Evolutionary conservation across 345 rosid species (phyloP).

Genomic region (Gossypium mustelinum): DNA sequence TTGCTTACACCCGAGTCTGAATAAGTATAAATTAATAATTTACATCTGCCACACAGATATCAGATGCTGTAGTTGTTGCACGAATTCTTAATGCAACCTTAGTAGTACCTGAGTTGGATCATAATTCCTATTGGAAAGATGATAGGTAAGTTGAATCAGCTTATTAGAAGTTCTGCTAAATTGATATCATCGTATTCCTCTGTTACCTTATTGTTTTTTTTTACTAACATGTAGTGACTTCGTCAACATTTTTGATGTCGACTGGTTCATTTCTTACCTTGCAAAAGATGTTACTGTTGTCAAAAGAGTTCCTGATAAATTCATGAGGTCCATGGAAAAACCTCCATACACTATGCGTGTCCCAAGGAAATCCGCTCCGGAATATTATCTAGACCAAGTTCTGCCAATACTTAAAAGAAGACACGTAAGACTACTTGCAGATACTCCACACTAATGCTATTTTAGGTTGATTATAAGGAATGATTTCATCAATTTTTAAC

Average conservation of each 20-base stretch:
- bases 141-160: conserved; percentile 53
- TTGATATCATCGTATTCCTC: background rate
- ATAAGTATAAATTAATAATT: conserved; percentile 1
- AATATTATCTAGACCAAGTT: conserved; percentile 93
- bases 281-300: conserved; percentile 87
- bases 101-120: conserved; percentile 94
- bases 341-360: conserved; percentile 99
- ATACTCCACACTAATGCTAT: background rate
- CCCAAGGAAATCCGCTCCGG: conserved; percentile 89
- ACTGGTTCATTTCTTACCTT: conserved; percentile 88
- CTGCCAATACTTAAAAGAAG: conserved; percentile 77
- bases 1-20: too few species aligned
- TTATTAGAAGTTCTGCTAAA: background rate
- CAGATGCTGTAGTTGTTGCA: conserved; percentile 95
- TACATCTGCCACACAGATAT: conserved; percentile 51
- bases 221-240: conserved; percentile 67
- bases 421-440: conserved; percentile 24
- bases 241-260: conserved; percentile 74
- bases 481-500: background rate
- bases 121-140: conserved; percentile 94
- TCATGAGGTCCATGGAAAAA: conserved; percentile 94
- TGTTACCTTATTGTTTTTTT: background rate
- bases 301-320: conserved; percentile 89
- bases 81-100: conserved; percentile 88
- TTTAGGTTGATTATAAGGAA: background rate